Base-by-base conservation (phyloP, 805 yeast genomes). In the Blastobotrys chiropterorum region DNA sequence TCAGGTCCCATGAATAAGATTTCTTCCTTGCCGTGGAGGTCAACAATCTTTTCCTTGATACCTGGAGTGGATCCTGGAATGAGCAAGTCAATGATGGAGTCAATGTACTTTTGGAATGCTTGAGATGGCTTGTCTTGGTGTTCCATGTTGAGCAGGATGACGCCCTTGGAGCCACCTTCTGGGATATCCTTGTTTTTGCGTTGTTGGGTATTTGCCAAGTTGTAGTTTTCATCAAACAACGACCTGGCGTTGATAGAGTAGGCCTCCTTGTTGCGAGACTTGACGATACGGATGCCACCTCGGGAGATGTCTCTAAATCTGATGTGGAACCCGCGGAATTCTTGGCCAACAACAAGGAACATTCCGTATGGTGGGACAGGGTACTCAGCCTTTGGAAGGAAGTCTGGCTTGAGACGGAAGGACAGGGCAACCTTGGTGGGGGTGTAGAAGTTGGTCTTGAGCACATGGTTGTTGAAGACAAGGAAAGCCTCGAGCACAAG, bases 151-250 rank as follows among this genome's bases (percentile, higher is more conserved):
- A 92, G 76, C 62, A 92, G 77, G 52, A 94, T 86, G 46, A 94
- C 99, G 73, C 99, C 99, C 69, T 92, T 92, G 41, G 97, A 88
- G 38, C 99, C 99, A 67, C 99, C 98, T 76, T 92, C 99, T 47
- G 99, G 98, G 54, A 92, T 94, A 74, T 92, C 99, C 75, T 92
- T 92, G 74, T 92, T 94, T 72, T 92, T 92, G 59, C 92, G 80
- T 74, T 94, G 99, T 72, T 92, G 99, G 44, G 99, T 92, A 51
- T 84, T 81, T 41, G 99, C 98, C 69, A 92, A 79, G 67, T 90
- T 90, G 72, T 94, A 92, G 72, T 94, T 92, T 71, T 92, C 99
- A 69, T 94, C 98, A 68, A 92, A 90, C 72, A 92, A 78, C 62
- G 87, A 86, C 60, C 96, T 82, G 58, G 85, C 84, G 65, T 94